Conservation (phyloP, 2,329 filamentous ascomycete genomes). For the Karstenula rhodostoma region DNA sequence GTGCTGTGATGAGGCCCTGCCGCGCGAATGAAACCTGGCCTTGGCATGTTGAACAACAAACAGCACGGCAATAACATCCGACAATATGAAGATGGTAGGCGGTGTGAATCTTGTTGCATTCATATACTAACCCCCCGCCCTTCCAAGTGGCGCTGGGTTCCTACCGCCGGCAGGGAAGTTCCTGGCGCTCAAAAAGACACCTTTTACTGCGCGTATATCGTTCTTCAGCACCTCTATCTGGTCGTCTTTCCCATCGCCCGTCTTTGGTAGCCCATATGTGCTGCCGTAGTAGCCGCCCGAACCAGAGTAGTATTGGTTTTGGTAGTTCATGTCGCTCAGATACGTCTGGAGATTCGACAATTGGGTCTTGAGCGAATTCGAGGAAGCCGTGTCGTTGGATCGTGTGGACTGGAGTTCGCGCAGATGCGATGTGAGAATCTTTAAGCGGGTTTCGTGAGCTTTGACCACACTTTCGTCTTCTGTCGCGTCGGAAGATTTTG, state of each 20-base stretch:
- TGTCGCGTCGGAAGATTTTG: conserved; percentile 28
- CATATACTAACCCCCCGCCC: conserved; percentile 24
- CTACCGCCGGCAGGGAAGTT: conserved; percentile 65
- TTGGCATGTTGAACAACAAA: neutral
- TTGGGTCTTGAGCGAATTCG: conserved; percentile 58
- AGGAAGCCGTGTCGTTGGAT: conserved; percentile 59
- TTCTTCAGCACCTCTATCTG: conserved; percentile 76
- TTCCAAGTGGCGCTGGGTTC: conserved; percentile 31
- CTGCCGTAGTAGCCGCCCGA: conserved; percentile 46
- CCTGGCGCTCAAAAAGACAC: conserved; percentile 75
- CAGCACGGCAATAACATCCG: neutral
- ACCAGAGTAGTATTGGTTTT: conserved; percentile 53
- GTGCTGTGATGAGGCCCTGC: neutral
- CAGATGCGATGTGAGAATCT: conserved; percentile 61
- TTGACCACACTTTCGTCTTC: conserved; percentile 41
- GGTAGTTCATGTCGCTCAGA: conserved; percentile 58
- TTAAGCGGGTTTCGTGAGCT: conserved; percentile 56
- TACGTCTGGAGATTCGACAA: conserved; percentile 68
- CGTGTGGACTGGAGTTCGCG: conserved; percentile 59
- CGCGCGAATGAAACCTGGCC: neutral
- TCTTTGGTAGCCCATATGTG: conserved; percentile 36
- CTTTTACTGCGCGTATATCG: conserved; percentile 81
- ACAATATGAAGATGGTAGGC: neutral
- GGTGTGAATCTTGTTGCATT: neutral
- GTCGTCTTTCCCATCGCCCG: conserved; percentile 69